Base-by-base conservation (phyloP, 1,284 basidiomycete genomes). In the Volvariella volvacea region DNA sequence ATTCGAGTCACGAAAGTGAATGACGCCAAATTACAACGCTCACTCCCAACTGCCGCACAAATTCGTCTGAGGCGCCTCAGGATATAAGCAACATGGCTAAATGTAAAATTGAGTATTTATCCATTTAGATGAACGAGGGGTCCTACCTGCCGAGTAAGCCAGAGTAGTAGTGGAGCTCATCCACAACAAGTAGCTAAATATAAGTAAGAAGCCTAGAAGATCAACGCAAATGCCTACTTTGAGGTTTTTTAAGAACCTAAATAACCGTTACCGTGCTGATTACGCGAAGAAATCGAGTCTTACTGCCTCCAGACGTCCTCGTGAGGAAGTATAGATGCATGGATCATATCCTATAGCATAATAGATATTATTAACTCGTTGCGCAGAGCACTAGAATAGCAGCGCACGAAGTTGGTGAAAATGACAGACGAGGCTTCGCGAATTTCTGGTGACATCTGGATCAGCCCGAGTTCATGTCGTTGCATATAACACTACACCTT, bases 41-140 rank as follows among this genome's bases (percentile, higher is more conserved):
- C 55, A 86, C 91, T 95, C 44, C 92, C 92, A 28, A 95, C 70
- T 1, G 92, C 92, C 20, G 78, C 75, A 58, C 90, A 92, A 20
- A 94, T 71, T 42, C 92, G 71, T 17, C 90, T 74, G 28, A 95
- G 73, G 12, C 89, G 71, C 36, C 89, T 68, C 59, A 89, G 71
- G 36, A 92, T 76, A 50, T 85, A 76, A 0, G 88, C 85, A n/a
- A 89, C 83, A 55, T 92, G 88, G 50, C 85, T 89, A 45, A 16
- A 43, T 6, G 34, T 3, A 38, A 15, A 39, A n/a, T 22, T 34
- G 37, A 22, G 32, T 28, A 17, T 21, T 22, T 9, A 10, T 12
- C 3, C 22, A 22, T 16, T 22, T 33, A 20, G 25, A 9, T 9
- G 22, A 10, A 39, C 14, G 31, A 46, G 15, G 17, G 4, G 3